Evolutionary conservation across 1,284 basidiomycete genomes (phyloP), one percentile per base, ranked within the genome.

Genomic region (Cystobasidiaceae sp.): DNA sequence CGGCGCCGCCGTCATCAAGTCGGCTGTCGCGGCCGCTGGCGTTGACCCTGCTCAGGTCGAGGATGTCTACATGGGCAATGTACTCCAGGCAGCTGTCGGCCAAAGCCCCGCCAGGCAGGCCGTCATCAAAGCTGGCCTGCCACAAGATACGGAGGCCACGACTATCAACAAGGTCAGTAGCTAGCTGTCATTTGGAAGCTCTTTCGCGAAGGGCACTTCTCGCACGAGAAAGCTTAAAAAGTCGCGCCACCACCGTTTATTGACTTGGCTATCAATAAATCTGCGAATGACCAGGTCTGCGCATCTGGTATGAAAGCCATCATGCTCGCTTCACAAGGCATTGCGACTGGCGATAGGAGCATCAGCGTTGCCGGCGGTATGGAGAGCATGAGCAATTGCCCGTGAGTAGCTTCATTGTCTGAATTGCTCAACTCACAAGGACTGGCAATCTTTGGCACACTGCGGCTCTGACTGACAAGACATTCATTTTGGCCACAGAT

Each of bases 1-100:
- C 69, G 96, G 96, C 74, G 80, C 84, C 49, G 81, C 86, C 54
- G 96, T 91, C 51, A 84, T 97, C 76, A 96, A 93, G 79, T 88
- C 89, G 74, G 93, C 93, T 46, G 82, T 97, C 73, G 82, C 86
- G 73, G 83, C 86, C 64, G 86, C 87, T 48, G 85, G 87, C 64
- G 82, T 98, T 75, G 84, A 89, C 74, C 87, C 93, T 17, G 82
- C 85, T 7, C 78, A 84, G 69, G 86, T 93, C 50, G 92, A 98
- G 79, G 96, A 99, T 80, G 82, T 97, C 74, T 97, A 89, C 84
- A 88, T 97, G 76, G 96, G 96, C 71, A 93, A 98, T 57, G 79
- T 79, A 25, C 72, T 80, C 39, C 78, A 79, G 70, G 78, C 71
- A 27, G 75, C 74, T 59, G 72, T 77, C 17, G 78, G 78, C 5